Percentiles rank a stretch among this genome's conserved stretches.
Conservation (phyloP, 108 stramenopile species). For the Nitzschia inconspicua region DNA sequence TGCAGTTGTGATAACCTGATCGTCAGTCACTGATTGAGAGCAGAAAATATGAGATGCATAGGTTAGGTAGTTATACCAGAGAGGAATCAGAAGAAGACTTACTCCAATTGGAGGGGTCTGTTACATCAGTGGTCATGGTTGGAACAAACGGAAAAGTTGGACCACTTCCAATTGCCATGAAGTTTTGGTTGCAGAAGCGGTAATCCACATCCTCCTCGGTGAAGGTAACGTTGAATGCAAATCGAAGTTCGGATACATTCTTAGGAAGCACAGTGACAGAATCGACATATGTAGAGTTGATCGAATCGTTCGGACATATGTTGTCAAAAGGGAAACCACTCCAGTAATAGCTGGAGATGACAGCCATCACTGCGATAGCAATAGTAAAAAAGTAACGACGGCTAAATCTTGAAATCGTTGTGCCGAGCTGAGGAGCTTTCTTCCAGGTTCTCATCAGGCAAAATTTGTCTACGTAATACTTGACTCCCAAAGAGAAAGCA, state of each 20-base stretch:
- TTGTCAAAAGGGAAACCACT: slow-evolving; percentile 85
- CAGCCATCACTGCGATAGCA: slow-evolving; percentile 60
- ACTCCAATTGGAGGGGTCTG: slow-evolving; percentile 50
- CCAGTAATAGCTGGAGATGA: slow-evolving; percentile 76
- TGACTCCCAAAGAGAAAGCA: slow-evolving; percentile 61
- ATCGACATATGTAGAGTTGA: slow-evolving; percentile 17
- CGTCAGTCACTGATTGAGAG: slow-evolving; percentile 78
- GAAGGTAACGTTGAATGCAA: slow-evolving; percentile 1
- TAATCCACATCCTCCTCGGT: slow-evolving; percentile 10
- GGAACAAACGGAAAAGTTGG: slow-evolving; percentile 51
- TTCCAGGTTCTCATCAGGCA: slow-evolving; percentile 74
- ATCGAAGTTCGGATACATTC: too few relatives aligned
- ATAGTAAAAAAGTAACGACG: slow-evolving; percentile 67
- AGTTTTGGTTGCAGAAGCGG: slow-evolving; percentile 40
- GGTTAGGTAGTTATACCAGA: too few relatives aligned
- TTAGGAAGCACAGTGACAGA: neutral
- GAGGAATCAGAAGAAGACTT: too few relatives aligned
- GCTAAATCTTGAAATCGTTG: slow-evolving; percentile 63
- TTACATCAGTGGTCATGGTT: slow-evolving; percentile 19
- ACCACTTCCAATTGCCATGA: slow-evolving; percentile 12
- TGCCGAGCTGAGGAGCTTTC: slow-evolving; percentile 61
- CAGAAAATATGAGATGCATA: too few relatives aligned
- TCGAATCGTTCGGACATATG: slow-evolving; percentile 41
- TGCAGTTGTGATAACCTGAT: slow-evolving; percentile 57
- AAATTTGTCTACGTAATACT: slow-evolving; percentile 73